Conservation (phyloP, 768 basidiomycete genomes). For the Lentinula detonsa region DNA sequence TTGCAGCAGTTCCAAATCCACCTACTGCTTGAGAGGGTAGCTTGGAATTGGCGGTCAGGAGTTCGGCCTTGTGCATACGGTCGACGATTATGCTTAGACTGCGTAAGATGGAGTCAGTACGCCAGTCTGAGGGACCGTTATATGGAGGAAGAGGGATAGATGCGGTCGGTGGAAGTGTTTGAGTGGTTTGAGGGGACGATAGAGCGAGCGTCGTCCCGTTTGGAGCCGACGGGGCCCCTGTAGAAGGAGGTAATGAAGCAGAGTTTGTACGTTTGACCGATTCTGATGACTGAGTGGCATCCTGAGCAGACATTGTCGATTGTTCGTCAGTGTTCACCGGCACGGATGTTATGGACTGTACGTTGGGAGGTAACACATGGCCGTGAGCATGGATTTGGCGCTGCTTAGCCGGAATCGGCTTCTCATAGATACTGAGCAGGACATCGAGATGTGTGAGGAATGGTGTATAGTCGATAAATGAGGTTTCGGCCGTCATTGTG, state of each 20-base stretch:
- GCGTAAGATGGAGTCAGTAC: slow-evolving; percentile 45
- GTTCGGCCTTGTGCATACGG: slow-evolving; percentile 46
- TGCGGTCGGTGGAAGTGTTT: background rate
- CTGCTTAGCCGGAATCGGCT: background rate
- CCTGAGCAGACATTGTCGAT: background rate
- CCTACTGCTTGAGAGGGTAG: background rate
- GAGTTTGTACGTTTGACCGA: background rate
- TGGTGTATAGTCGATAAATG: background rate
- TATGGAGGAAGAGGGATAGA: slow-evolving; percentile 37
- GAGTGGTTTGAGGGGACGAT: background rate
- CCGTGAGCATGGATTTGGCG: background rate
- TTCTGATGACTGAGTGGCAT: background rate
- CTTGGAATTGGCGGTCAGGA: background rate
- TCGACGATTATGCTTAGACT: slow-evolving; percentile 39
- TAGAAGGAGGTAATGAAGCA: background rate
- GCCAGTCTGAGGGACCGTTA: slow-evolving; percentile 43
- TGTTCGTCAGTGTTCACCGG: background rate
- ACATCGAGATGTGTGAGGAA: slow-evolving; percentile 4
- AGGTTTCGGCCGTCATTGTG: background rate
- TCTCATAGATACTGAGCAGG: background rate
- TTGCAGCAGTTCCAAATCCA: background rate
- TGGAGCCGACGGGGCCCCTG: background rate
- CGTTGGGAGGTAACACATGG: background rate
- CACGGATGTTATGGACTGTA: background rate
- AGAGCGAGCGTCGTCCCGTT: background rate